These are phyloP conservation scores for Colletotrichum kahawae DNA, from an alignment of 2,329 filamentous ascomycete species.

Conservation along the genomic window DNA sequence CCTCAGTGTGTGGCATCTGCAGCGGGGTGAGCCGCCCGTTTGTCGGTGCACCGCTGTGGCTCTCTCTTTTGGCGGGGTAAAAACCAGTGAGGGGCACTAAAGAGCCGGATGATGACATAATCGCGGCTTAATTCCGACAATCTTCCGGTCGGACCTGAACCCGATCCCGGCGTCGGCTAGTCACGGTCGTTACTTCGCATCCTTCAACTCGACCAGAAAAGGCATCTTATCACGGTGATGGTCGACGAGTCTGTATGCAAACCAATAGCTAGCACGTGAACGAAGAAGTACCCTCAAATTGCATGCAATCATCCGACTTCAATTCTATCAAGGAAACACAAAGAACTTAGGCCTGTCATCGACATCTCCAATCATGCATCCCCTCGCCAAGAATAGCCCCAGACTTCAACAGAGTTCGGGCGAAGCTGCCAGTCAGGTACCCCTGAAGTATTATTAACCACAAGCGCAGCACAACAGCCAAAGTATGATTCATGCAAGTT, in stretches of 20 bases:
- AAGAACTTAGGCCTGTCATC: background rate
- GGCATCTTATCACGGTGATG: background rate
- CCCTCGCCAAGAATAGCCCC: background rate
- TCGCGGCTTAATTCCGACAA: background rate
- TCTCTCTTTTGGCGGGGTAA: constrained; percentile 15
- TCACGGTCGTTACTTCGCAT: background rate
- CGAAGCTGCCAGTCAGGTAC: background rate
- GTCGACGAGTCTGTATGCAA: background rate
- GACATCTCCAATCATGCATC: background rate
- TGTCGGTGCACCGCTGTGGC: background rate
- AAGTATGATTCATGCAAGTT: background rate
- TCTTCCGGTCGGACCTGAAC: background rate
- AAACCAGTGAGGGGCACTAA: background rate
- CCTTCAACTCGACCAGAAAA: background rate
- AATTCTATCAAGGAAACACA: background rate
- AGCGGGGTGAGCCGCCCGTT: constrained; percentile 18
- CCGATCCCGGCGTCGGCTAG: background rate
- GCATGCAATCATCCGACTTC: fast-evolving
- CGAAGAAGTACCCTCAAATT: background rate
- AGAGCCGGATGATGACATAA: background rate
- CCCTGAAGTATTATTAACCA: background rate
- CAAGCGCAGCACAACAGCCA: background rate
- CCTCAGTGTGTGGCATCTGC: background rate
- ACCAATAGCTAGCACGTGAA: fast-evolving
- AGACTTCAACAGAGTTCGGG: background rate